Base-by-base conservation (phyloP, 140 eudicot genomes). In the Cichorium intybus region DNA sequence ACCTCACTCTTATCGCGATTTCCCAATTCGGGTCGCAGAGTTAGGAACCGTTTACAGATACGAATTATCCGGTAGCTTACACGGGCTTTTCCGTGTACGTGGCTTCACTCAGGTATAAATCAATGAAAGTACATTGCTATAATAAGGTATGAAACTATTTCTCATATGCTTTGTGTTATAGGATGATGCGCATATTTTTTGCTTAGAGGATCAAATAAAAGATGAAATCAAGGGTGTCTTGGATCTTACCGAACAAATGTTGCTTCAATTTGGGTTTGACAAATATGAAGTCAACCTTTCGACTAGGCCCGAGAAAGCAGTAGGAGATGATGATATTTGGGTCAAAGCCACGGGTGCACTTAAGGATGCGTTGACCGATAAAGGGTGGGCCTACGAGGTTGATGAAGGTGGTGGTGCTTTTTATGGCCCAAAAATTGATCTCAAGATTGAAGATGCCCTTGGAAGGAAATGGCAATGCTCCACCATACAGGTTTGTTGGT, bases 391-490 rank as follows among this genome's bases (percentile, higher is more conserved):
- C 56, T 89, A 86, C 70, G 82, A 94, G 69, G 75, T 89, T 56
- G 97, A 94, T 72, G 97, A 86, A 71, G 99, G 99, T 21, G 99
- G 97, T 20, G 99, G 99, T 57, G 99, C 97, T 5, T 94, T 94
- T 68, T 94, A 94, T 72, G 99, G 99, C 54, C 99, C 99, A 6
- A 94, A 94, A 65, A 94, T 94, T 56, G 99, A 94, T 80, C 91
- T 94, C 76, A 94, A 89, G 78, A 89, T 94, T 46, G 95, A 86
- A 78, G 99, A 94, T 66, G 99, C 99, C 69, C 91, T 94, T 7
- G 97, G 97, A 41, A 82, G 99, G 77, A 94, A 89, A 68, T 94
- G 97, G 97, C 99, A 94, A 66, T 94, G 99, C 80, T 89, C 99
- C 21, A 94, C 97, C 9, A 77, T 89, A 48, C 99, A 94, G 95